Base-by-base conservation (phyloP, 768 basidiomycete species). In the Lactarius akahatsu region DNA sequence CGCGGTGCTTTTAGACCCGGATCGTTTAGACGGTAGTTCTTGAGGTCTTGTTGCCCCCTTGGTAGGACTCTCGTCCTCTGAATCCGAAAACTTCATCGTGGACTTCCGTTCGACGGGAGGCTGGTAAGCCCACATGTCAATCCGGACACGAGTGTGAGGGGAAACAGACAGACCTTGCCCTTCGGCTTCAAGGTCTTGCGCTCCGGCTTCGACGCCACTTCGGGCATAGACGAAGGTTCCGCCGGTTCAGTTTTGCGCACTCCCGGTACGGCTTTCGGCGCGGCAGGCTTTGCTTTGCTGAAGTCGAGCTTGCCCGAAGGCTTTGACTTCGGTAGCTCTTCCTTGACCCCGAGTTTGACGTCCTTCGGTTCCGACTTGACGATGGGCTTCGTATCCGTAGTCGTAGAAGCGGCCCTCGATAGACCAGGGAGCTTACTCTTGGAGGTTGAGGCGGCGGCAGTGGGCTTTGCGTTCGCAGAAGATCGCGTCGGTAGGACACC, bases 261-360 rank as follows among this genome's bases (percentile, higher is more conserved):
- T 32, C 50, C 68, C 36, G 41, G 26, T 52, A 67, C 68, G 26
- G 55, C 28, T 59, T 64, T 70, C 16, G 66, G 38, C 47, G 58
- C 67, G 47, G 65, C 68, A 26, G 57, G 47, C 55, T 68, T 71
- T 30, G 70, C 68, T 61, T 71, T 68, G 59, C 58, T 40, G 28
- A 67, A 89, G 69, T 88, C 84, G 7, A 88, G 78, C 71, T 83
- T 86, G 5, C 86, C 86, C 2, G 80, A 73, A 34, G 73, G 66
- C 59, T 76, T 79, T 0, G 76, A 69, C 72, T 79, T 71, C 72
- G 74, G 54, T 64, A 76, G 36, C 57, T 52, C 61, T 9, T 58
- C 57, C 47, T 74, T 76, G 4, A 66, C 58, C 36, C 66, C 67
- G 70, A 9, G 62, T 69, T 76, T 73, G 40, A 71, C 72, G 36